Percentiles rank a stretch among this genome's conserved stretches.
Evolutionary conservation across 2,329 filamentous ascomycete species (phyloP).

Genomic region (Penicillium sp.): DNA sequence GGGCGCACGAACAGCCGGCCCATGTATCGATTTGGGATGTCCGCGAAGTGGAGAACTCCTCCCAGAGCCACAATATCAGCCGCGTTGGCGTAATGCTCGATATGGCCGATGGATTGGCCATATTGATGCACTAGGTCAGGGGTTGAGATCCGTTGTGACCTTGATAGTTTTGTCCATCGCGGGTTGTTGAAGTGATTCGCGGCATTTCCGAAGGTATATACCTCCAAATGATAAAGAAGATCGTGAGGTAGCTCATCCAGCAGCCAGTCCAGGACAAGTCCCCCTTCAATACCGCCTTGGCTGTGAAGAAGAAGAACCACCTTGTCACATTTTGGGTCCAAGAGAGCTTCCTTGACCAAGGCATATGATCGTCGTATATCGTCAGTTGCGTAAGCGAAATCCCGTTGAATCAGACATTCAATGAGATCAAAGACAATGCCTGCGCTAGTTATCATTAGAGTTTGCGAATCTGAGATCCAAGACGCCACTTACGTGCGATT

Average conservation of each 20-base stretch:
- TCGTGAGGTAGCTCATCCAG: slow-evolving; percentile 68
- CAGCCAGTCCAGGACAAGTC: slow-evolving; percentile 73
- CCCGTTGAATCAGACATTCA: slow-evolving; percentile 74
- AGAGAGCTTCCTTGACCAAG: slow-evolving; percentile 61
- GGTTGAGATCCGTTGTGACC: slow-evolving; percentile 25
- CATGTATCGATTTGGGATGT: slow-evolving; percentile 48
- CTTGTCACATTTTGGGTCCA: slow-evolving; percentile 62
- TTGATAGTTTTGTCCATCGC: slow-evolving; percentile 44
- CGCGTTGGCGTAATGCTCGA: slow-evolving; percentile 77
- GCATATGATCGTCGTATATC: slow-evolving; percentile 62
- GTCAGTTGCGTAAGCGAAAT: slow-evolving; percentile 67
- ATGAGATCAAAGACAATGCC: slow-evolving; percentile 74
- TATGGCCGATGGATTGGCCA: slow-evolving; percentile 55
- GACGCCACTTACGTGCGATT: slow-evolving; percentile 59
- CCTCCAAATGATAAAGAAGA: slow-evolving; percentile 66
- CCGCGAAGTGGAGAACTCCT: slow-evolving; percentile 68
- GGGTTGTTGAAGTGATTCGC: slow-evolving; percentile 83
- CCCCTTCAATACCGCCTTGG: slow-evolving; percentile 72
- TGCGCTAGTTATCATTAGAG: slow-evolving; percentile 25
- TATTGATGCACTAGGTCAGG: background rate
- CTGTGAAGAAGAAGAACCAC: slow-evolving; percentile 73
- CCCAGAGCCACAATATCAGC: slow-evolving; percentile 72
- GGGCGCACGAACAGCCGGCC: slow-evolving; percentile 49
- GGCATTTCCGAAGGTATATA: slow-evolving; percentile 73
- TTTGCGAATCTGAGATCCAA: background rate